Percentiles rank a stretch among this genome's conserved stretches.
Evolutionary conservation across 257 asterid genomes (phyloP).

Genomic region (Scutellaria minor): DNA sequence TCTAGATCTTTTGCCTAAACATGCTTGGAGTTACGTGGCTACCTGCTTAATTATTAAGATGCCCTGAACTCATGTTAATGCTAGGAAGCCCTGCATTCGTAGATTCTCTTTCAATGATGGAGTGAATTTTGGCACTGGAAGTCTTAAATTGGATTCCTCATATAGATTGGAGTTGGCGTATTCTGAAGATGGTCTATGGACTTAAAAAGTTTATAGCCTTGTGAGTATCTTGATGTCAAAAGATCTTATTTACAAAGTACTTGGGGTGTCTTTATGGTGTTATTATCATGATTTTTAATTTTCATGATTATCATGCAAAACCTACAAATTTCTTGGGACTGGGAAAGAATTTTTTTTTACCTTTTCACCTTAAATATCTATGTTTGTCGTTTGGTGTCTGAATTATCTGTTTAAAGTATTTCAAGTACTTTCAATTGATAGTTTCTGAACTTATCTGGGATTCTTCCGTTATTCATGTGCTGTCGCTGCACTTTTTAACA

Average conservation of each 20-base stretch:
- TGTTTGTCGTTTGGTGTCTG: background rate
- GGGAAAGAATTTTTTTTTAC: background rate
- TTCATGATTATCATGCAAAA: constrained; percentile 17
- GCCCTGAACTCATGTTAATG: background rate
- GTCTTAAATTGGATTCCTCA: constrained; percentile 7
- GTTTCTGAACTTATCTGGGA: constrained; percentile 4
- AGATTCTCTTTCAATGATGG: constrained; percentile 8
- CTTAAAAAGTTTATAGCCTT: background rate
- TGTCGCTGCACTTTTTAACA: background rate
- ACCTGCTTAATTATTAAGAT: background rate
- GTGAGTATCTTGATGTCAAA: constrained; percentile 9
- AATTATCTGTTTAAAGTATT: background rate
- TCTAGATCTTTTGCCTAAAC: background rate
- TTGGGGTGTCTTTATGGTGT: background rate
- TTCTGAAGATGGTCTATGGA: constrained; percentile 13
- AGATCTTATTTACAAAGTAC: background rate
- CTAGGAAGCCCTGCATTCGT: background rate
- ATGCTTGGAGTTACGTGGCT: background rate
- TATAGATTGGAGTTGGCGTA: background rate
- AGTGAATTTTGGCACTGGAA: background rate
- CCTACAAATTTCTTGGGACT: background rate
- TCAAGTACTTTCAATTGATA: background rate
- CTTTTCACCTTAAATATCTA: background rate
- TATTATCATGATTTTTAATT: background rate
- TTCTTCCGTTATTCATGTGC: background rate